Base-by-base conservation (phyloP, 352 stramenopile species). In the Thraustochytrium striatum region DNA sequence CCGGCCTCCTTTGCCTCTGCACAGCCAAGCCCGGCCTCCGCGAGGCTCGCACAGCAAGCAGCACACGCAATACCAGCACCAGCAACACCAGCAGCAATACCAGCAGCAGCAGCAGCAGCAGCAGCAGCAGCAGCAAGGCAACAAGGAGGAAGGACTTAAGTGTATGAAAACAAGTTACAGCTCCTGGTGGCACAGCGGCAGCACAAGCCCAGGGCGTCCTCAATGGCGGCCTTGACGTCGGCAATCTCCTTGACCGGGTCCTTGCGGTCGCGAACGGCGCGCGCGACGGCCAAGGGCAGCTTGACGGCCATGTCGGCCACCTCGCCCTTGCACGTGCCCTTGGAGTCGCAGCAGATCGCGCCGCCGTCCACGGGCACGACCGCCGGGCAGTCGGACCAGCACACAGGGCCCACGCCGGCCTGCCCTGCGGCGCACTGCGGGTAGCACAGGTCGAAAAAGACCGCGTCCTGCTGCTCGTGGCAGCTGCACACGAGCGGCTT, bases 401-500 rank as follows among this genome's bases (percentile, higher is more conserved):
- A 73, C 13, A 73, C 28, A 7, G 62, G 62, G 32, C 75, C 75
- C 21, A 70, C 36, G 35, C 75, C 75, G 36, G 7, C 50, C 21
- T 73, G 61, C 30, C 57, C 55, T 21, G 33, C 8, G 32, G 41
- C 33, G 36, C 75, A 82, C 19, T 72, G 70, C 13, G 75, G 75
- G 69, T 72, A 82, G 69, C 75, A 82, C 2, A 82, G 57, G 9
- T 33, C 58, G 38, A 69, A 28, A 13, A 33, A 50, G 58, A 21
- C 38, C 58, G 28, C 38, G 38, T 69, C 58, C 25, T 69, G 58
- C 28, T 69, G 28, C 38, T 69, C 58, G 58, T 69, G 28, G 28
- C 44, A 25, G 58, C 33, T 21, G 38, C 58, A 69, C 38, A 13
- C 11, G 41, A 72, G 65, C 11, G 52, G 41, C 8, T 28, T 30